Evolutionary conservation across 208 protist species (phyloP).

Genomic region (Acanthamoeba castellanii): DNA sequence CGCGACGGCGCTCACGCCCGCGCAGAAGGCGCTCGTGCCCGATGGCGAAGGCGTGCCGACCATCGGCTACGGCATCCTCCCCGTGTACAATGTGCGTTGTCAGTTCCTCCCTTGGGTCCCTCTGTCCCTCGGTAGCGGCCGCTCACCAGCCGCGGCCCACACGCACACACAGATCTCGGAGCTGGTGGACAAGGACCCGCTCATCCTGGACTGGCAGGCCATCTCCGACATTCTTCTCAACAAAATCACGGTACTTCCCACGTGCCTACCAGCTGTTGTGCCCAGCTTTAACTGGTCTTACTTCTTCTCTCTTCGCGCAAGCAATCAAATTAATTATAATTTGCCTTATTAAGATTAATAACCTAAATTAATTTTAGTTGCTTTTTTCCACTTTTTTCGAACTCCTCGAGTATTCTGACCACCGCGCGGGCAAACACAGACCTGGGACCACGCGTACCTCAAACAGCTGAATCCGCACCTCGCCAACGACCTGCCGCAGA

Average conservation of each 20-base stretch:
- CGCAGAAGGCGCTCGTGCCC: neutral
- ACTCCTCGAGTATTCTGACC: no score
- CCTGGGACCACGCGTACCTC: neutral
- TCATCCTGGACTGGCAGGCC: slow-evolving; percentile 20
- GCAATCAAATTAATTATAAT: no score
- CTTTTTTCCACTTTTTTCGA: no score
- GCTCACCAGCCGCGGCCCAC: no score
- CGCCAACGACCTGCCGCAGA: neutral
- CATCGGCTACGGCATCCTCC: slow-evolving; percentile 1
- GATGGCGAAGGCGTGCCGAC: neutral
- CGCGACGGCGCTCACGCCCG: neutral
- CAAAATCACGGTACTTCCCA: neutral
- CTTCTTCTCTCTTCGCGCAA: no score
- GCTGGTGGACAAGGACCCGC: neutral
- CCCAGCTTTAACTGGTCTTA: no score
- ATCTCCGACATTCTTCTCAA: neutral
- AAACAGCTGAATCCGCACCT: neutral
- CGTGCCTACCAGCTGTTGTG: neutral
- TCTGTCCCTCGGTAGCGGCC: neutral
- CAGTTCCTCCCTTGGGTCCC: neutral
- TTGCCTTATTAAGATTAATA: neutral
- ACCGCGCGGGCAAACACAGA: slow-evolving; percentile 5
- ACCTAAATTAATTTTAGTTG: no score
- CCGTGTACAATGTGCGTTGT: neutral
- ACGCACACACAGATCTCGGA: neutral